These are phyloP conservation scores for Aspergillus chevalieri DNA, from an alignment of 2,329 filamentous ascomycete genomes.

Conservation along the genomic window DNA sequence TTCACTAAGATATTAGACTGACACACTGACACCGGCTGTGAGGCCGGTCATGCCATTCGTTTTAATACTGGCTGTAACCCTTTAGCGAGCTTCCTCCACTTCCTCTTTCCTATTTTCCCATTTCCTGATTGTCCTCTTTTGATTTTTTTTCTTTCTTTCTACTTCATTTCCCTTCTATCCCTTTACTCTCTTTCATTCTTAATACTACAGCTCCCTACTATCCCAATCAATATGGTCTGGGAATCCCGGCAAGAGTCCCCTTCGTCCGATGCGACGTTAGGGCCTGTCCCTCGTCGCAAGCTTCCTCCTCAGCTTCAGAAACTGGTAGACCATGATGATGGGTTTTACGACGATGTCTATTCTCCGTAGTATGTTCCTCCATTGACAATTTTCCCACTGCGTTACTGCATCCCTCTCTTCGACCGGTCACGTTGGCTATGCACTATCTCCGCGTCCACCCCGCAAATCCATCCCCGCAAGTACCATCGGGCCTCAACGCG, in stretches of 20 bases:
- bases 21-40: too few species aligned
- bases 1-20: too few species aligned
- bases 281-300: conserved; percentile 44
- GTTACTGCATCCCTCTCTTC: neutral
- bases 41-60: too few species aligned
- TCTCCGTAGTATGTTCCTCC: conserved; percentile 64
- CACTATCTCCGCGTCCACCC: too few species aligned
- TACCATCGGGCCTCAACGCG: too few species aligned
- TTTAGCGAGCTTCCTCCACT: too few species aligned
- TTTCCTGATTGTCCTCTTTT: too few species aligned
- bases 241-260: conserved; percentile 21
- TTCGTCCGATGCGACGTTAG: conserved; percentile 11
- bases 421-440: neutral
- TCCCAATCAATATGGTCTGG: conserved; percentile 25
- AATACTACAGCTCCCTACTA: neutral
- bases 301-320: conserved; percentile 52
- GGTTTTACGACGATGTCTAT: conserved; percentile 69
- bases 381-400: conserved; percentile 1
- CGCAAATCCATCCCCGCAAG: too few species aligned
- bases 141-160: neutral
- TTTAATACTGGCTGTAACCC: too few species aligned
- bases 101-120: too few species aligned
- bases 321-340: conserved; percentile 58
- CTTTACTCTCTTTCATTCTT: conserved; percentile 1
- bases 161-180: neutral